These are phyloP conservation scores for Phaffomyces opuntiae DNA, from an alignment of 805 yeast species.

Conservation along the genomic window DNA sequence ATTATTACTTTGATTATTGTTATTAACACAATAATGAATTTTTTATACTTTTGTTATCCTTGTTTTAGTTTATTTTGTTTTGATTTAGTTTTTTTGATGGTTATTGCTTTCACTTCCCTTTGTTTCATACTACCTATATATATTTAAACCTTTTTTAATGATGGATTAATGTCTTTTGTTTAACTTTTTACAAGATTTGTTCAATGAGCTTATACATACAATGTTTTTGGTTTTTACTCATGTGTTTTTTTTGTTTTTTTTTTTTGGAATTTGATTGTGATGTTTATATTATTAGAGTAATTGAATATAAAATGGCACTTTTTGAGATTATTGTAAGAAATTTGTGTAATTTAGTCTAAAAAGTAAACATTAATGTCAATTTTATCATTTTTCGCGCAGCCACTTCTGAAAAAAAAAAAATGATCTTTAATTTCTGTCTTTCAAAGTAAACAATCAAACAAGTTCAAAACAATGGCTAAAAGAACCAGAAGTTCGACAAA, in stretches of 20 bases:
- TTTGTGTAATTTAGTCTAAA: too few species aligned
- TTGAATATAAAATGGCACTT: too few species aligned
- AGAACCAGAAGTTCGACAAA: too few species aligned
- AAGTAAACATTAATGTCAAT: too few species aligned
- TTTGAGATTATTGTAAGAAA: too few species aligned
- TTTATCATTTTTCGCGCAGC: too few species aligned
- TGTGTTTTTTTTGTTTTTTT: background rate
- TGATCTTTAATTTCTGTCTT: too few species aligned
- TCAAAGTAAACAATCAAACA: too few species aligned
- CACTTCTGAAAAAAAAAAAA: too few species aligned
- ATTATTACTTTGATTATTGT: background rate
- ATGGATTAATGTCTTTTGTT: background rate
- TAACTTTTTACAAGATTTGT: background rate
- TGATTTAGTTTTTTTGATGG: background rate
- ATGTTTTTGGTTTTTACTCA: background rate
- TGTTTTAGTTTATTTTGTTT: background rate
- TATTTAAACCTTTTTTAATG: background rate
- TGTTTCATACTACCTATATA: background rate
- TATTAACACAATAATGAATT: background rate
- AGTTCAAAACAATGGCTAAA: too few species aligned
- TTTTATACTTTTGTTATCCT: background rate
- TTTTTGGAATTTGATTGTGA: too few species aligned
- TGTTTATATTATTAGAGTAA: too few species aligned
- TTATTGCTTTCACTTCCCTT: background rate
- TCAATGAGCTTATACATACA: conserved; percentile 1